phyloP scores from a whole-genome alignment of 371 early-diverging fungal species.

The Saksenaea vasiformis region DNA sequence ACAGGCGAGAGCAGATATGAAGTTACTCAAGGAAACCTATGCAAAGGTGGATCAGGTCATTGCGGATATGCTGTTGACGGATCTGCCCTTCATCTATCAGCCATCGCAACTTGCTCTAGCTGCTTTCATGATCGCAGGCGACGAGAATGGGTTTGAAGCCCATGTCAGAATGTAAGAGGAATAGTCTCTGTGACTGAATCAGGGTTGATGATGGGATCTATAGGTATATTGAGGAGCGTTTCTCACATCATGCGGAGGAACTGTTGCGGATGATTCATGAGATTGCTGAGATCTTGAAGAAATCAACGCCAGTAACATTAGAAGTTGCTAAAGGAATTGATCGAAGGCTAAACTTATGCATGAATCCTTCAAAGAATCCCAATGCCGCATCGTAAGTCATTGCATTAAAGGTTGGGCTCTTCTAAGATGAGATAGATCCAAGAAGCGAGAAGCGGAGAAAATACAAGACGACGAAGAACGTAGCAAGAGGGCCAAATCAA shows the following conservation, averaged over 20 bases:
- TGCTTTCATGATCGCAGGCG: constrained; percentile 70
- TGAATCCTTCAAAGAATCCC: constrained; percentile 75
- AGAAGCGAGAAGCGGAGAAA: constrained; percentile 41
- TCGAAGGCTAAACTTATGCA: constrained; percentile 59
- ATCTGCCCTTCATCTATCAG: constrained; percentile 77
- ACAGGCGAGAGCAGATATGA: constrained; percentile 59
- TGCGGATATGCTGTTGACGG: constrained; percentile 67
- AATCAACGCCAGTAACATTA: constrained; percentile 31
- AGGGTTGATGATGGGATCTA: constrained; percentile 3
- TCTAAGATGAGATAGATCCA: constrained; percentile 32
- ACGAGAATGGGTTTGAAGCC: constrained; percentile 52
- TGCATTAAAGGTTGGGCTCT: background rate
- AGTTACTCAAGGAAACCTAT: constrained; percentile 59
- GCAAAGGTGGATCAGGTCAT: constrained; percentile 57
- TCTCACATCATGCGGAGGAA: constrained; percentile 31
- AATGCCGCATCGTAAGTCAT: constrained; percentile 63
- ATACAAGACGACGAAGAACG: constrained; percentile 39
- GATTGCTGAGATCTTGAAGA: constrained; percentile 44
- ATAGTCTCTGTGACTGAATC: constrained; percentile 26
- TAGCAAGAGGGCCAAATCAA: constrained; percentile 19
- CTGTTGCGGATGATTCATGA: constrained; percentile 44
- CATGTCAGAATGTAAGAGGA: constrained; percentile 40
- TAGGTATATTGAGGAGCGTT: constrained; percentile 38
- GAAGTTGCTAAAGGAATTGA: constrained; percentile 64
- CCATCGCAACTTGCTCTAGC: constrained; percentile 88